Percentiles rank a stretch among this genome's conserved stretches.
phyloP scores from a whole-genome alignment of 345 rosid genomes.

The Toxicodendron radicans region DNA sequence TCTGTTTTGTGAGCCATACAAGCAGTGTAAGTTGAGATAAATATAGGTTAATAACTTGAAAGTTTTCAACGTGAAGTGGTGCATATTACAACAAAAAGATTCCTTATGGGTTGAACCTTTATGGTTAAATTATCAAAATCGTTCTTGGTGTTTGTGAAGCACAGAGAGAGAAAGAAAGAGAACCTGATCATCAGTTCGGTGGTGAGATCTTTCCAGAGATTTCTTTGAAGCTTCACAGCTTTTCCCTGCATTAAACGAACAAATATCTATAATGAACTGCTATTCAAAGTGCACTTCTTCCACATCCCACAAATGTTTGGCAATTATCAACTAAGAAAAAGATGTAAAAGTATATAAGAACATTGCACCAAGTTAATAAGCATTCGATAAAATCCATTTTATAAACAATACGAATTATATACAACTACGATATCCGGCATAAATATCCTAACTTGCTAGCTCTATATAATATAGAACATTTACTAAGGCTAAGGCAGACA shows the following conservation, averaged over 20 bases:
- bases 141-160: not conserved
- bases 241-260: slow-evolving; percentile 15
- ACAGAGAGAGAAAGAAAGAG: not conserved
- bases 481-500: not conserved
- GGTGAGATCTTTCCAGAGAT: not conserved
- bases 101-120: not conserved
- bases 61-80: too few species aligned
- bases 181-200: slow-evolving; percentile 15
- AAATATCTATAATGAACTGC: not conserved
- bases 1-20: not conserved
- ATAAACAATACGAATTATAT: slow-evolving; percentile 4
- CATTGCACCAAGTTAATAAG: not conserved
- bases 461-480: not conserved
- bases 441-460: slow-evolving; percentile 2
- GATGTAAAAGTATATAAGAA: too few species aligned
- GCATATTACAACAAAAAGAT: not conserved
- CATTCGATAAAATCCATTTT: not conserved
- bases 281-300: not conserved
- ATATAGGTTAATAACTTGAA: too few species aligned
- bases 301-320: not conserved
- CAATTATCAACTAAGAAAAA: not conserved
- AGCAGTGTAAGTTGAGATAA: too few species aligned
- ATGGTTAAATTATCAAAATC: not conserved
- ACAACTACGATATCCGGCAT: not conserved
- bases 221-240: slow-evolving; percentile 11